phyloP scores from a whole-genome alignment of 2,329 filamentous ascomycete species.

The Lecanosticta acicola region DNA sequence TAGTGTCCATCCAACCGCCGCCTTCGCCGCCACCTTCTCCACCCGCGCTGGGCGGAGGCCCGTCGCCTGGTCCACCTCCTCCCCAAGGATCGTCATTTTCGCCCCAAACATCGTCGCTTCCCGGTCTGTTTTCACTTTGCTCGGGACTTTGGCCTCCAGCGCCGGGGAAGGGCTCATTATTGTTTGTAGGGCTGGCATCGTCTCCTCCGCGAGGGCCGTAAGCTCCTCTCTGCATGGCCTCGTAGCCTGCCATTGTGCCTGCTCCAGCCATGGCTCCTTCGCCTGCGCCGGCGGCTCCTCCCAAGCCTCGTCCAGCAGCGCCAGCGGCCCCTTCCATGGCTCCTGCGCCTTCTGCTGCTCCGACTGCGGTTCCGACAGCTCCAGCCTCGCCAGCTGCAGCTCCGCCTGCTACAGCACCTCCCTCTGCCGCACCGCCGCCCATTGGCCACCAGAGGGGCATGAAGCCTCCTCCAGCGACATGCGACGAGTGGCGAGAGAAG shows the following conservation, averaged over 20 bases:
- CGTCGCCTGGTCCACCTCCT: slow-evolving; percentile 32
- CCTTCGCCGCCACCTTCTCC: slow-evolving; percentile 14
- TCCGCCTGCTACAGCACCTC: slow-evolving; percentile 35
- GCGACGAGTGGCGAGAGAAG: slow-evolving; percentile 55
- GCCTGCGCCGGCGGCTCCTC: slow-evolving; percentile 35
- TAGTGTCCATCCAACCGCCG: slow-evolving; percentile 14
- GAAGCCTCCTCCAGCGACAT: slow-evolving; percentile 40
- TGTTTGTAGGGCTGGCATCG: slow-evolving; percentile 30
- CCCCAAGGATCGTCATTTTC: slow-evolving; percentile 29
- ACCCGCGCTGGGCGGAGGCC: slow-evolving; percentile 21
- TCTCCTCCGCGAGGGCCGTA: slow-evolving; percentile 28
- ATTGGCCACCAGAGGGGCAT: slow-evolving; percentile 51
- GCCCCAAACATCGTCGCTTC: slow-evolving; percentile 24
- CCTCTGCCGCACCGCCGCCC: slow-evolving; percentile 30
- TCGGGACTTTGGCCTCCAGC: slow-evolving; percentile 9
- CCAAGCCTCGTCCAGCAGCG: slow-evolving; percentile 25
- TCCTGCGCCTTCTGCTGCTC: slow-evolving; percentile 32
- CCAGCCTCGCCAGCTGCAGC: slow-evolving; percentile 37
- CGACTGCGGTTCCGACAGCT: slow-evolving; percentile 31
- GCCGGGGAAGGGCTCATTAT: slow-evolving; percentile 24
- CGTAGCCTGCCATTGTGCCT: slow-evolving; percentile 57
- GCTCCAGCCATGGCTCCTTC: slow-evolving; percentile 44
- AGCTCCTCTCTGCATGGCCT: slow-evolving; percentile 54
- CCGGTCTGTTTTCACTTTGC: slow-evolving; percentile 13
- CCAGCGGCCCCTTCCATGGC: slow-evolving; percentile 33